Evolutionary conservation across 805 yeast genomes (phyloP), one percentile per base, ranked within the genome.

Genomic region (Ogataea polymorpha): DNA sequence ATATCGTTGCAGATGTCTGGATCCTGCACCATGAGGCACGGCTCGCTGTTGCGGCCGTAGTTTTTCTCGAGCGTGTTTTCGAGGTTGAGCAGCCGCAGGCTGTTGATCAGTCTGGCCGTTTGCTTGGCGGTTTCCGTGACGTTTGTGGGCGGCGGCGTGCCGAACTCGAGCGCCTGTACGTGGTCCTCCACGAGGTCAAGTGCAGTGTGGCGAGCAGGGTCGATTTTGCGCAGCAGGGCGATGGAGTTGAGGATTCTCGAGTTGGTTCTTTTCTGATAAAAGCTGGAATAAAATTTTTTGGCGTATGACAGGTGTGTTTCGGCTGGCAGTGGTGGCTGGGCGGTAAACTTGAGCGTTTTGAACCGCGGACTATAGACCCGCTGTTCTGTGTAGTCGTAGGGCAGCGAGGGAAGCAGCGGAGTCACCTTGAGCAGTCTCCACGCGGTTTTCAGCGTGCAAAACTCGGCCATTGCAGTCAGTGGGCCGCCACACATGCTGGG

Each of bases 1-100:
- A 50, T 50, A 11, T 44, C 50, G 11, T 34, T 16, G 21, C 40
- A 38, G 23, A 50, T 44, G 12, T 42, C 46, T 6, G 45, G 42
- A 33, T 50, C 54, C 16, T 30, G 34, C 4, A 50, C 43, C 54
- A 50, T 50, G 24, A 46, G 45, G 17, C 50, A 38, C n/a, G 50
- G 49, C 23, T 48, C 52, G 34, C 52, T 50, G 32, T 41, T 38
- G 28, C 37, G 31, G 14, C 54, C 54, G 34, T 46, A 50, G 32
- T 48, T 50, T 9, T 26, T 21, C 35, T 50, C 54, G 18, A 46
- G 37, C 13, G 41, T 35, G 31, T 48, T 46, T 28, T 48, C 54
- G 13, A 50, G 36, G 29, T 50, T 50, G 36, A 50, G 38, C 27
- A 50, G 43, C 21, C 54, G 39, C 16, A 50, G 41, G 11, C 23